phyloP scores from a whole-genome alignment of 1,284 basidiomycete species.

The Golubevia sp. region DNA sequence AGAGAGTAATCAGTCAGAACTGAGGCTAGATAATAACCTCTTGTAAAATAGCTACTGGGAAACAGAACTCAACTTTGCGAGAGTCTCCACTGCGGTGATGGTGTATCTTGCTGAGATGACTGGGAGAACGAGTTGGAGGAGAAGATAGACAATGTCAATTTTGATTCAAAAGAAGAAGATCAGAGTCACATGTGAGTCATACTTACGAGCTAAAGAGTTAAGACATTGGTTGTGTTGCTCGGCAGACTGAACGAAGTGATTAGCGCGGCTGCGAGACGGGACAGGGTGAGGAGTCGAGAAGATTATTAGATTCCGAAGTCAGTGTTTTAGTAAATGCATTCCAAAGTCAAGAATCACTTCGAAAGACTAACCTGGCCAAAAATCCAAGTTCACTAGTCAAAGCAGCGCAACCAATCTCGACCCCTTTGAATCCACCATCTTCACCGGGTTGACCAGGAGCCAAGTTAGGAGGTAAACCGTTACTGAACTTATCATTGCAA shows the following conservation, averaged over 20 bases:
- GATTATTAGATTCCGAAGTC: too few relatives aligned
- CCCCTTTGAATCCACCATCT: slow-evolving; percentile 7
- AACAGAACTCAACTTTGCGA: slow-evolving; percentile 3
- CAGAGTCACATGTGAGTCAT: too few relatives aligned
- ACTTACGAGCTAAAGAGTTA: neutral
- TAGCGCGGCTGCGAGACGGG: neutral
- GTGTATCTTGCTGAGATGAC: slow-evolving; percentile 7
- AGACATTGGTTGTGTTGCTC: slow-evolving; percentile 6
- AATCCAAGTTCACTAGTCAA: slow-evolving; percentile 5
- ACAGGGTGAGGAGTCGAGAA: too few relatives aligned
- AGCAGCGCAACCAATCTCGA: slow-evolving; percentile 7
- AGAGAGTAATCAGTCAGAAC: too few relatives aligned
- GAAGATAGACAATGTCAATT: neutral
- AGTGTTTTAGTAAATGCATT: neutral
- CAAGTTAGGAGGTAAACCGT: slow-evolving; percentile 7
- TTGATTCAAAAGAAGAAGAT: neutral
- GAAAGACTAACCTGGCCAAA: slow-evolving; percentile 4
- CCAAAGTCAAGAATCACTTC: neutral
- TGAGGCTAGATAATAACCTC: neutral
- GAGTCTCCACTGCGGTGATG: slow-evolving; percentile 4
- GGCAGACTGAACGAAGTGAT: slow-evolving; percentile 8
- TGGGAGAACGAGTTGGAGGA: neutral
- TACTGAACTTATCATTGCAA: slow-evolving; percentile 5
- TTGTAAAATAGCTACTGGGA: neutral
- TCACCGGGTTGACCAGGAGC: slow-evolving; percentile 3